phyloP scores from a whole-genome alignment of 495 filamentous ascomycete genomes.

The Polyplosphaeria fusca region DNA sequence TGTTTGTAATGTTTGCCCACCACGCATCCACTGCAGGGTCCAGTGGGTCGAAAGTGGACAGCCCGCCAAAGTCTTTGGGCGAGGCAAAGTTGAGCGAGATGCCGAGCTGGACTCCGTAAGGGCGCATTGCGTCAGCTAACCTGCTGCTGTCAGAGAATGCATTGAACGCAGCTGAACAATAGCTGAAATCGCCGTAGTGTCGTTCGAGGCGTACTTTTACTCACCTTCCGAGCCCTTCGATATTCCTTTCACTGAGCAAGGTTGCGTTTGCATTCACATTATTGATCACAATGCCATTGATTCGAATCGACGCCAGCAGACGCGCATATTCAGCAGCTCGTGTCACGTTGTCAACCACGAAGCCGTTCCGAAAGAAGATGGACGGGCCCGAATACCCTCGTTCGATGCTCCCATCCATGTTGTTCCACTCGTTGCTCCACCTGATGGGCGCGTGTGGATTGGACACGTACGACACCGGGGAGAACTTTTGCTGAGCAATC shows the following conservation, averaged over 20 bases:
- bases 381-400: conserved; percentile 66
- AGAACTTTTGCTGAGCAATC: conserved; percentile 60
- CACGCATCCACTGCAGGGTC: conserved; percentile 56
- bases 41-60: conserved; percentile 64
- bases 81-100: conserved; percentile 68
- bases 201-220: too few species aligned
- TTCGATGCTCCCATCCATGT: conserved; percentile 67
- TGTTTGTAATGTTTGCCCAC: conserved; percentile 59
- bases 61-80: conserved; percentile 56
- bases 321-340: conserved; percentile 63
- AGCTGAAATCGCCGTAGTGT: too few species aligned
- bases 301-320: conserved; percentile 61
- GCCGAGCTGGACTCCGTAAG: conserved; percentile 64
- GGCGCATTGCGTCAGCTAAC: conserved; percentile 62
- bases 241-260: conserved; percentile 54
- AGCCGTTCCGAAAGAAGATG: conserved; percentile 62
- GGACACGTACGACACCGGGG: conserved; percentile 49
- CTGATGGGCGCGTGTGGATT: conserved; percentile 62
- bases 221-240: conserved; percentile 59
- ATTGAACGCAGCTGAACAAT: too few species aligned
- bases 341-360: conserved; percentile 54
- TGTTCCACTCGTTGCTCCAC: conserved; percentile 75
- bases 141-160: too few species aligned
- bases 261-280: conserved; percentile 68
- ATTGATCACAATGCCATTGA: conserved; percentile 68